Base-by-base conservation (phyloP, 2,329 filamentous ascomycete species). In the Talaromyces amestolkiae region DNA sequence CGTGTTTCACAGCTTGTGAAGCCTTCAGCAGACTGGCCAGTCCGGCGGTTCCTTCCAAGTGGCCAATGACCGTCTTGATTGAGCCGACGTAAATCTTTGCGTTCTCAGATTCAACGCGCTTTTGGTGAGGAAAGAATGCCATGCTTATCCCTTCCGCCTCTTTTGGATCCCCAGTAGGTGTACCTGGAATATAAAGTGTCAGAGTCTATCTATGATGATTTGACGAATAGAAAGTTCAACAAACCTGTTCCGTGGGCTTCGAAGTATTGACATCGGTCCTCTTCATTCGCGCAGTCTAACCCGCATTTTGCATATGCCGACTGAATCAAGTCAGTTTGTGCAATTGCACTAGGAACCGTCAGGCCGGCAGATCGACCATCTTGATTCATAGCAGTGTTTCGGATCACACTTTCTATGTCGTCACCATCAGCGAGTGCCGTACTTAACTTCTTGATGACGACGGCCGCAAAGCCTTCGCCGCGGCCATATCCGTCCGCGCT, bases 381-480 rank as follows among this genome's bases (percentile, higher is more conserved):
- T 56, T 75, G 72, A 62, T 79, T 80, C 27, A 76, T 69, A 5
- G 70, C 72, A 1, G 74, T 75, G 35, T 72, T 75, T 0, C 77
- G 74, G 31, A 80, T 71, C 6, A 79, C 69, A 49, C 76, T 76
- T 39, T 81, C 76, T 33, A 85, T 80, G 3, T 76, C 69, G 66
- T 84, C 82, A 0, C 78, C 78, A 68, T 83, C 79, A 0, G 65
- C 72, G 3, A 87, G 64, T 0, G 86, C 86, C 1, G 78, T 72
- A 5, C 71, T 73, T 1, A 87, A 70, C 1, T 72, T 75, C 70
- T 88, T 88, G 0, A 89, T 68, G 0, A 87, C 72, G 0, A 88
- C 68, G 0, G 77, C 74, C 0, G 80, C 80, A 11, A 85, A 72
- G 0, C 84, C 85, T 61, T 88, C 86, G 11, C 82, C 84, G 0